These are phyloP conservation scores for Mycena vulgaris DNA, from an alignment of 768 basidiomycete genomes.

Conservation along the genomic window DNA sequence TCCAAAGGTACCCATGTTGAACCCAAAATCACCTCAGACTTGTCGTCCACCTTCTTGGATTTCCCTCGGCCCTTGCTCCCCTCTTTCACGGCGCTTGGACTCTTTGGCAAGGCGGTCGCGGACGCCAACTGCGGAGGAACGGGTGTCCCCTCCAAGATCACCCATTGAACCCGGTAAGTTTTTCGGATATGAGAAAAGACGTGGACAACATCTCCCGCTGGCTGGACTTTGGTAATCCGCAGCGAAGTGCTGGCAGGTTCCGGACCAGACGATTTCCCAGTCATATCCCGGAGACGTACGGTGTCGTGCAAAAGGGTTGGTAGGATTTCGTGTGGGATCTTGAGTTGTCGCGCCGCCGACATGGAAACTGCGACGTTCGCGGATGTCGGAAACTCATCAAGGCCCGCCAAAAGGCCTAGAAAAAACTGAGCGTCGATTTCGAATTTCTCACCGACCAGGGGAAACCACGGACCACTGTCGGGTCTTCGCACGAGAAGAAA, in stretches of 20 bases:
- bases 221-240: constrained; percentile 61
- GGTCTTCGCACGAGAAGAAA: constrained; percentile 89
- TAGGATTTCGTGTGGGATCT: constrained; percentile 55
- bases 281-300: constrained; percentile 38
- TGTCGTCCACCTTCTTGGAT: constrained; percentile 34
- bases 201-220: constrained; percentile 80
- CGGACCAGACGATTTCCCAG: constrained; percentile 14
- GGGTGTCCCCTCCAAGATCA: constrained; percentile 72
- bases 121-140: constrained; percentile 54
- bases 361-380: constrained; percentile 66
- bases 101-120: constrained; percentile 21
- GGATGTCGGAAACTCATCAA: constrained; percentile 88
- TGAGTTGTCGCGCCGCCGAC: constrained; percentile 48
- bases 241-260: constrained; percentile 19
- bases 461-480: constrained; percentile 74
- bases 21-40: constrained; percentile 39
- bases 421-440: constrained; percentile 15
- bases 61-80: constrained; percentile 20
- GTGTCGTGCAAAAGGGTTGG: constrained; percentile 55
- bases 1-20: constrained; percentile 69
- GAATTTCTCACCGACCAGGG: not conserved
- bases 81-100: constrained; percentile 8
- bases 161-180: constrained; percentile 86
- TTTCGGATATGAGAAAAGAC: constrained; percentile 93
- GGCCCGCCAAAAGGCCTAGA: constrained; percentile 89